Evolutionary conservation across 2,329 filamentous ascomycete genomes (phyloP), one percentile per base, ranked within the genome.

Genomic region (Phyllachora maydis): DNA sequence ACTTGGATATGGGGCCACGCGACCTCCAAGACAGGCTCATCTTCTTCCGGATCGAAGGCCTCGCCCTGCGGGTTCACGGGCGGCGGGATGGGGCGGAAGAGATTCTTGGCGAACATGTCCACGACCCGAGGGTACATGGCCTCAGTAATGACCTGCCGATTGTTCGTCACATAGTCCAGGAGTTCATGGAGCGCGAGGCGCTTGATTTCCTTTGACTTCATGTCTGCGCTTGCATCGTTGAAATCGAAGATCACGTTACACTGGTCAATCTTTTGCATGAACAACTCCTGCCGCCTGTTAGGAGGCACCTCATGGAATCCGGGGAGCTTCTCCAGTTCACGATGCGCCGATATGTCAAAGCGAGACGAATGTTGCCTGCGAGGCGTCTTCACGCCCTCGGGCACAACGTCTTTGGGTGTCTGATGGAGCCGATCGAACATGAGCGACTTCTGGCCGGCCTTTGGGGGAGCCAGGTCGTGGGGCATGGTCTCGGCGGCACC

Each of bases 211-310:
- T 98, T 98, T 22, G 85, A 92, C 50, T 98, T 98, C 83, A 98
- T 95, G 45, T 98, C 88, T 35, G 75, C 83, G 34, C 79, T 91
- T 23, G 85, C 81, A 49, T 98, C 88, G 46, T 95, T 98, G 56
- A 98, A 98, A 54, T 98, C 88, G 45, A 98, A 98, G 40, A 98
- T 98, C 56, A 98, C 90, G 45, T 98, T 98, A 59, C 88, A 98
- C 48, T 98, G 88, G 41, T 95, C 88, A 37, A 98, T 88, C 61
- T 98, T 98, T 45, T 95, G 83, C 83, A 98, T 93, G 52, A 98
- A 98, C 11, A 98, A 65, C 38, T 95, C 85, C 51, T 93, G 83
- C 31, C 88, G 70, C 32, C 85, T 71, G 45, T 91, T 91, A 10
- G 88, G 88, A 8, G 85, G 77, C 14, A 95, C 88, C 50, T 98